Evolutionary conservation across 768 basidiomycete genomes (phyloP).

Genomic region (Termitomyces sp.): DNA sequence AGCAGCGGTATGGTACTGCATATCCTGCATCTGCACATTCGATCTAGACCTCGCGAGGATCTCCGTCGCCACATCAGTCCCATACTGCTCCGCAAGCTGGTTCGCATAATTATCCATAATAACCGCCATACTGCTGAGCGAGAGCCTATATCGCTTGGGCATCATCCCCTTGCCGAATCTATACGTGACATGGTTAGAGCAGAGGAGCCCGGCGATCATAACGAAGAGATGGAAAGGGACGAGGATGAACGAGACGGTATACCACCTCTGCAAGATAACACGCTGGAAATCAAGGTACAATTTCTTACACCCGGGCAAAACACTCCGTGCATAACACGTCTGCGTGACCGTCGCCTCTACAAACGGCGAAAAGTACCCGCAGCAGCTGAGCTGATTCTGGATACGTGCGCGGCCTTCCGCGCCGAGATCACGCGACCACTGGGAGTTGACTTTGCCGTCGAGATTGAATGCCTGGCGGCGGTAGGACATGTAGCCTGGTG

Average conservation of each 20-base stretch:
- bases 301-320: constrained; percentile 73
- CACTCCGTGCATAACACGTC: constrained; percentile 68
- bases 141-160: constrained; percentile 77
- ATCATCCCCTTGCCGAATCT: constrained; percentile 88
- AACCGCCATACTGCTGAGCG: constrained; percentile 66
- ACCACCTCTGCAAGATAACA: constrained; percentile 57
- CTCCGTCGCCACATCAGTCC: constrained; percentile 53
- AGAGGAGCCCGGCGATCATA: constrained; percentile 64
- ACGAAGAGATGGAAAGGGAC: constrained; percentile 64
- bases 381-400: constrained; percentile 73
- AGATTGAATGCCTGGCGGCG: constrained; percentile 54
- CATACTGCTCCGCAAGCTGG: constrained; percentile 68
- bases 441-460: constrained; percentile 73
- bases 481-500: constrained; percentile 80
- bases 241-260: constrained; percentile 55
- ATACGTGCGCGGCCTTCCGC: constrained; percentile 56
- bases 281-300: constrained; percentile 57
- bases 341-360: constrained; percentile 73
- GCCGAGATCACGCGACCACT: constrained; percentile 67
- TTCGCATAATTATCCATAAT: constrained; percentile 84
- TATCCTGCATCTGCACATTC: constrained; percentile 28
- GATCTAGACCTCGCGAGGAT: constrained; percentile 49
- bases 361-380: constrained; percentile 79
- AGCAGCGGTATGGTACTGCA: constrained; percentile 19
- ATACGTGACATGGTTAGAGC: constrained; percentile 81